These are phyloP conservation scores for Raphanus hybrid DNA, from an alignment of 441 rosid species.

Conservation along the genomic window DNA sequence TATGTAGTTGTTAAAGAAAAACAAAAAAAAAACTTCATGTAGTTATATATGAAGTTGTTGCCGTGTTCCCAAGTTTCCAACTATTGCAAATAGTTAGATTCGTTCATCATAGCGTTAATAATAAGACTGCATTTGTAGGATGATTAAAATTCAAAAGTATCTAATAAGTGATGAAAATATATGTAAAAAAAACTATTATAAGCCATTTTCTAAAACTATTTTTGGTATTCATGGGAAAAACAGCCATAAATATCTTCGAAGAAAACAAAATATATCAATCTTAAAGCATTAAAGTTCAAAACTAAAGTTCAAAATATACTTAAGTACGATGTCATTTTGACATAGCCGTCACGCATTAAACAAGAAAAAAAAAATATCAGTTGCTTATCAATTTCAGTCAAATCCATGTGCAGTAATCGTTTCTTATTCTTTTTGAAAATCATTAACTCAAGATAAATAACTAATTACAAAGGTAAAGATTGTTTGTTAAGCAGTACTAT, in stretches of 20 bases:
- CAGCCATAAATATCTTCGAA: not conserved
- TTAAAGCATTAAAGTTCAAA: not conserved
- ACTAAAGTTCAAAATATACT: not conserved
- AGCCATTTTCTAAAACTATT: too few species aligned
- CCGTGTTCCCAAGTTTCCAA: too few species aligned
- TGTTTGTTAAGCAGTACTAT: not conserved
- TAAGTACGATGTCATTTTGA: not conserved
- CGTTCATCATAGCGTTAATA: too few species aligned
- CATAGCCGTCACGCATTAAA: constrained; percentile 18
- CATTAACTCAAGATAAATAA: not conserved
- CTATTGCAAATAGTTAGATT: too few species aligned
- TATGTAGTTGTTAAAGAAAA: too few species aligned
- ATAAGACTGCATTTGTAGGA: not conserved
- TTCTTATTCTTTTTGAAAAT: not conserved
- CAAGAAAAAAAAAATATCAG: not conserved
- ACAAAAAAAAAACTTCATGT: too few species aligned
- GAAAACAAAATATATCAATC: not conserved
- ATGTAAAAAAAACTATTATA: too few species aligned
- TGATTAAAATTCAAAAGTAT: not conserved
- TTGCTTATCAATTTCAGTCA: not conserved
- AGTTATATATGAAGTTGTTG: too few species aligned
- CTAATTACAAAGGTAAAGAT: constrained; percentile 7
- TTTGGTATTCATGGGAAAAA: too few species aligned
- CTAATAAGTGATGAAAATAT: not conserved
- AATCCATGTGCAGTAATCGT: constrained; percentile 2